Base-by-base conservation (phyloP, 805 yeast genomes). In the Hanseniaspora singularis region DNA sequence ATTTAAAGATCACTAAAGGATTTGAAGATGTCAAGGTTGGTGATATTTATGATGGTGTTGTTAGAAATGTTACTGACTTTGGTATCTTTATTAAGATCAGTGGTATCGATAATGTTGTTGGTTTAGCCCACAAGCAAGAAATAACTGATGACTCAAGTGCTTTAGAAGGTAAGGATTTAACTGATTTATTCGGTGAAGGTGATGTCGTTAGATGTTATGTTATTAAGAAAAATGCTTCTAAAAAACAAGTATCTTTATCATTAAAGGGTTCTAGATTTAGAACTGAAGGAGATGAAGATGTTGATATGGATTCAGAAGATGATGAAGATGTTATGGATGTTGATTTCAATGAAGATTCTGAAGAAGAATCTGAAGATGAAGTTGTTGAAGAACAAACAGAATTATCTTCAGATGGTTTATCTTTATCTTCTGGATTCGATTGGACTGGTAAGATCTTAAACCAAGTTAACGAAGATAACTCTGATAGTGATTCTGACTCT, bases 401-500 rank as follows among this genome's bases (percentile, higher is more conserved):
- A 1, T 49, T 67, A 20, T 22, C 42, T 38, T 40, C 40, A 16
- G 67, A 63, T 33, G 94, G 94, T 7, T 70, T 92, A 49, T 77
- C 87, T 16, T 80, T 94, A 33, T 79, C 77, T 55, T 55, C 66
- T 5, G 94, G 94, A 3, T 92, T 92, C 56, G 96, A 92, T 63
- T 92, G 98, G 98, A 81, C 95, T 38, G 95, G 95, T 2, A 79
- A 84, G 33, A 77, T 85, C 53, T 69, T 87, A 52, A 95, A 84
- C 55, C 94, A 84, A 64, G 84, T 81, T 16, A 78, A 74, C 50
- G 78, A 70, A 16, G 73, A 67, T 20, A 70, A 72, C 2, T 74
- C 74, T 5, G 73, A 71, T 14, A 82, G 73, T 12, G 76, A 74
- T 10, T 78, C 72, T 40, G 55, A 60, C 10, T 56, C 59, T 51